A percentile compares a stretch with the other conserved stretches of the same genome.
phyloP scores from a whole-genome alignment of 805 yeast genomes.

The Nakazawaea ernobii region DNA sequence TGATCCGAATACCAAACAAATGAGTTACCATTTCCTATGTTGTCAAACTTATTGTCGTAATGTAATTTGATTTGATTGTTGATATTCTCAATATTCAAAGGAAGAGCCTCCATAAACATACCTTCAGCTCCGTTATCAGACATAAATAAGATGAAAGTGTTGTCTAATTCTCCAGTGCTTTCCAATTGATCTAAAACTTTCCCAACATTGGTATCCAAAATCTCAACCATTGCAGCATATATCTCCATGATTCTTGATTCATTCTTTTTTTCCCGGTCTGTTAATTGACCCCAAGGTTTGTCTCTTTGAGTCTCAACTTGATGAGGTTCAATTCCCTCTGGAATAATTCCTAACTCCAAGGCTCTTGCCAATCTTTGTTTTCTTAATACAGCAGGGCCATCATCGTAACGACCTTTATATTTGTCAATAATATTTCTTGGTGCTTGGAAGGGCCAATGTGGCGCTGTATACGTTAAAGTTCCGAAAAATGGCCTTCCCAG shows the following conservation, averaged over 20 bases:
- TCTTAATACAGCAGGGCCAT: slow-evolving; percentile 43
- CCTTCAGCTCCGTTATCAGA: slow-evolving; percentile 67
- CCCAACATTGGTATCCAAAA: slow-evolving; percentile 47
- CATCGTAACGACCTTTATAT: slow-evolving; percentile 41
- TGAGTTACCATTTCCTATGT: slow-evolving; percentile 42
- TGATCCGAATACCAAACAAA: slow-evolving; percentile 49
- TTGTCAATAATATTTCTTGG: slow-evolving; percentile 41
- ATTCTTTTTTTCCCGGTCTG: slow-evolving; percentile 27
- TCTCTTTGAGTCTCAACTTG: slow-evolving; percentile 34
- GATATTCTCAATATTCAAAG: slow-evolving; percentile 29
- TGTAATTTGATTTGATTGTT: slow-evolving; percentile 23
- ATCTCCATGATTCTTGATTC: slow-evolving; percentile 46
- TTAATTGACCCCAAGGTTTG: slow-evolving; percentile 38
- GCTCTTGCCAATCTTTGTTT: slow-evolving; percentile 33
- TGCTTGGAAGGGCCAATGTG: slow-evolving; percentile 66
- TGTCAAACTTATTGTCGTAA: slow-evolving; percentile 38
- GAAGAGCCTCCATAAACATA: slow-evolving; percentile 50
- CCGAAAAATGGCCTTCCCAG: slow-evolving; percentile 49
- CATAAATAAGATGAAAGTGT: slow-evolving; percentile 53
- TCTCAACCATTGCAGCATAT: slow-evolving; percentile 62
- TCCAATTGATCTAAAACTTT: slow-evolving; percentile 38
- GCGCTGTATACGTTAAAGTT: slow-evolving; percentile 53
- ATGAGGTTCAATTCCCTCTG: slow-evolving; percentile 38
- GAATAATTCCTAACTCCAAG: slow-evolving; percentile 38
- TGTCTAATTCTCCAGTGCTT: slow-evolving; percentile 38